Percentiles rank a stretch among this genome's conserved stretches.
Conservation (phyloP, 148 eudicot species). For the Spergularia marina region DNA sequence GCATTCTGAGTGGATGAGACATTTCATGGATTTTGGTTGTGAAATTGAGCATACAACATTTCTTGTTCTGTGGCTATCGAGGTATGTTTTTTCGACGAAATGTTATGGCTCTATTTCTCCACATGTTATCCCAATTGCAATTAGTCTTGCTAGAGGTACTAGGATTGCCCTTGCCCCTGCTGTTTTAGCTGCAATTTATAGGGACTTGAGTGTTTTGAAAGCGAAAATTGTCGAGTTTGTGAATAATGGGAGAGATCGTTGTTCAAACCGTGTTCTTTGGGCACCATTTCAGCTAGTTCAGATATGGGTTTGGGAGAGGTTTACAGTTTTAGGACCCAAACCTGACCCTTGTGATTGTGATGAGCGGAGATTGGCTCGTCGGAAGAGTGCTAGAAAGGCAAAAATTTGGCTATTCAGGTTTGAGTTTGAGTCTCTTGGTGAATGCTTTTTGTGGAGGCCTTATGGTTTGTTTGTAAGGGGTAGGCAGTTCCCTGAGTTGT, state of each 20-base stretch:
- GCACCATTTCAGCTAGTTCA: slow-evolving; percentile 37
- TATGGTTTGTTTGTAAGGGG: slow-evolving; percentile 11
- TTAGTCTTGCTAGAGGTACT: slow-evolving; percentile 26
- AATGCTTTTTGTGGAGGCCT: slow-evolving; percentile 38
- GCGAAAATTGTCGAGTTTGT: slow-evolving; percentile 4
- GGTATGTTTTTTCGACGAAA: slow-evolving; percentile 22
- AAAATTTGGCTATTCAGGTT: background rate
- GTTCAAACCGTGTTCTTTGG: slow-evolving; percentile 8
- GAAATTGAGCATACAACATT: slow-evolving; percentile 35
- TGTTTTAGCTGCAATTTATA: slow-evolving; percentile 36
- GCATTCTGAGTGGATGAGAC: slow-evolving; percentile 23
- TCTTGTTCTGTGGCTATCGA: slow-evolving; percentile 38
- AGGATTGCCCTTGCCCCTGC: slow-evolving; percentile 25
- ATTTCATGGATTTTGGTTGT: slow-evolving; percentile 18
- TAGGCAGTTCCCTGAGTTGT: slow-evolving; percentile 26
- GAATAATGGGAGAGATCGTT: background rate
- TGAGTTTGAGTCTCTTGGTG: slow-evolving; percentile 17
- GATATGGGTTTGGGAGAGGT: slow-evolving; percentile 50
- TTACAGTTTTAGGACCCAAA: slow-evolving; percentile 16
- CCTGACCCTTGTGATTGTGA: slow-evolving; percentile 8
- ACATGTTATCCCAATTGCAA: slow-evolving; percentile 27
- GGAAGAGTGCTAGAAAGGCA: slow-evolving; percentile 12
- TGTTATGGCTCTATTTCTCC: background rate
- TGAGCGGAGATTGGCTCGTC: slow-evolving; percentile 25
- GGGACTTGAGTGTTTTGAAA: slow-evolving; percentile 24